A percentile compares a stretch with the other conserved stretches of the same genome.
Evolutionary conservation across 805 yeast genomes (phyloP).

Genomic region (Pichia nanzhaoensis): DNA sequence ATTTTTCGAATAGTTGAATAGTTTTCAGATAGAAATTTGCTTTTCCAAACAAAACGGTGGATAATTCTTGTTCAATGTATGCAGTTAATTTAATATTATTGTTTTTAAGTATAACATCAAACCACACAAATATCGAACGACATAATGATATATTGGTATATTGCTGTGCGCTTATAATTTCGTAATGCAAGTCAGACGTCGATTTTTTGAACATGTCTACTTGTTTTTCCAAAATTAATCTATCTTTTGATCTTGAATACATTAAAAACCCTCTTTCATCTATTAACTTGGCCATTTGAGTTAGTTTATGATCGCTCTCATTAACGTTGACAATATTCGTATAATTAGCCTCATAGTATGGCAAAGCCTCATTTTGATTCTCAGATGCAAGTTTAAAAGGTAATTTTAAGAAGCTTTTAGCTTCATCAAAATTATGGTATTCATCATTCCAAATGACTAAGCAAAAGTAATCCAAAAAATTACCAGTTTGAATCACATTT

Average conservation of each 20-base stretch:
- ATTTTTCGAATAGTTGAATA: neutral
- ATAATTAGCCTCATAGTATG: conserved; percentile 9
- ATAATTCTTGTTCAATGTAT: conserved; percentile 35
- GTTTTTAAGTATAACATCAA: conserved; percentile 34
- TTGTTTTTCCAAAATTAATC: conserved; percentile 11
- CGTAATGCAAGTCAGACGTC: conserved; percentile 44
- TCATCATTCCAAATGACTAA: conserved; percentile 77
- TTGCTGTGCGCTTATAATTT: conserved; percentile 47
- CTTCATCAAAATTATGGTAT: conserved; percentile 45
- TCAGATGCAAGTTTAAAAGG: conserved; percentile 3
- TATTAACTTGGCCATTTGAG: conserved; percentile 35
- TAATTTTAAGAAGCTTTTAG: conserved; percentile 17
- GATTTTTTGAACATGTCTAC: neutral
- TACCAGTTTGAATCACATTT: neutral
- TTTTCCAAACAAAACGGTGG: conserved; percentile 36
- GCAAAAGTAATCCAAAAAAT: conserved; percentile 30
- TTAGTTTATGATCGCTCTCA: conserved; percentile 1
- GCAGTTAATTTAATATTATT: conserved; percentile 34
- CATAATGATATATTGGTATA: conserved; percentile 43
- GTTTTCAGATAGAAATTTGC: conserved; percentile 17
- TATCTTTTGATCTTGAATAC: conserved; percentile 30
- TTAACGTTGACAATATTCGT: conserved; percentile 4
- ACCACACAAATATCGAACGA: conserved; percentile 44
- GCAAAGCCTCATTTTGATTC: conserved; percentile 3
- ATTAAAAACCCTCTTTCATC: conserved; percentile 46